Conservation (phyloP, 2,329 filamentous ascomycete genomes). For the Ceratocystis papillata region DNA sequence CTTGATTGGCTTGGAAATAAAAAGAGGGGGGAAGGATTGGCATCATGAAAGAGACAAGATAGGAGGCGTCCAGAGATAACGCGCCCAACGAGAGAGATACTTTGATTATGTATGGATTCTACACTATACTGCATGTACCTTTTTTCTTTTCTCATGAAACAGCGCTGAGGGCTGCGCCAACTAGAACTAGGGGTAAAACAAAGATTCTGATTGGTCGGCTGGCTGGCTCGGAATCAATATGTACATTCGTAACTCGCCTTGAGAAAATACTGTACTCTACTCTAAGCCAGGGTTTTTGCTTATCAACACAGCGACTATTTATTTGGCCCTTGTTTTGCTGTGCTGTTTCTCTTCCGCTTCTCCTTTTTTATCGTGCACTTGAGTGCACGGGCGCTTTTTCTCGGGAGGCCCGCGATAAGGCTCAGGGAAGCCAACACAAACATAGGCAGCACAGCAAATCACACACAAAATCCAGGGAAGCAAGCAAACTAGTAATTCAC, state of each 20-base stretch:
- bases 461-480: no score
- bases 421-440: neutral
- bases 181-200: neutral
- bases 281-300: neutral
- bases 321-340: neutral
- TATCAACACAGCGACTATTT: neutral
- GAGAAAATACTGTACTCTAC: neutral
- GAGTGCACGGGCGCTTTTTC: neutral
- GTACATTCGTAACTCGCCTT: neutral
- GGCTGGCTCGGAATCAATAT: no score
- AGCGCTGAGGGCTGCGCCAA: neutral
- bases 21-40: slow-evolving; percentile 5
- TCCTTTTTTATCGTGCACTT: neutral
- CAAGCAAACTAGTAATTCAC: neutral
- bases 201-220: neutral
- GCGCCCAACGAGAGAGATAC: neutral
- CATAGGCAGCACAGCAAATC: neutral
- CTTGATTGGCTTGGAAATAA: neutral
- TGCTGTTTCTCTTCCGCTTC: neutral
- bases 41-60: neutral
- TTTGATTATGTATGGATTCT: neutral
- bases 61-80: neutral
- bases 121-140: neutral
- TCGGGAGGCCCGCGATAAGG: slow-evolving; percentile 6
- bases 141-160: neutral